Base-by-base conservation (phyloP, 139 green algal genomes). In the Auxenochlorella pyrenoidosa region DNA sequence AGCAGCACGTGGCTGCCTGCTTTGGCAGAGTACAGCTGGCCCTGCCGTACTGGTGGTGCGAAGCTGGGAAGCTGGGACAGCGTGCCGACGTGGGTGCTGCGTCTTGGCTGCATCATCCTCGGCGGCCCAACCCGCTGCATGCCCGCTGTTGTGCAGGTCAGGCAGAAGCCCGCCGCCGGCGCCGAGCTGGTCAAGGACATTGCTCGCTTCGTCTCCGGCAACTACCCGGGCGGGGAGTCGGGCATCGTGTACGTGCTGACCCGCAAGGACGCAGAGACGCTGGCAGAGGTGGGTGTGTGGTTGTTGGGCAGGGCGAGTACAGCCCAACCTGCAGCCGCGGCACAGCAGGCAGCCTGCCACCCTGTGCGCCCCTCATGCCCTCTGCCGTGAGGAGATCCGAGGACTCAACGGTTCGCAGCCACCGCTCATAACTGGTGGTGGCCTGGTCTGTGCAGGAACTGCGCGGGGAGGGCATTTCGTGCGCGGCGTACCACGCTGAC, bases 201-300 rank as follows among this genome's bases (percentile, higher is more conserved):
- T 30, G 87, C 90, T 12, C 79, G 41, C 1, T 96, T 93, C 91
- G 86, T 96, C 32, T 26, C 24, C 6, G 32, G 65, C 58, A 90
- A 94, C 83, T 94, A 92, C 32, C 79, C 84, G 10, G 40, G 44
- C 0, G 87, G 88, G 2, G 87, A 93, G 16, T 92, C 86, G 0
- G 96, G 96, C 87, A 98, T 98, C 77, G 93, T 98, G 71, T 98
- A 98, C 89, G 97, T 94, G 92, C 90, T 98, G 10, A 97, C 94
- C 0, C 91, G 94, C 83, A 94, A 93, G 77, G 93, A 94, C 63
- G 70, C 51, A 60, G 75, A 89, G 65, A 70, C 16, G 30, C 30
- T 85, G 80, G 80, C 80, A 18, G 60, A 85, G 80, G 80, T 85
- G 63, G 24, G 78, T n/a, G 2, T 16, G 34, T 12, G 68, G 68